Base-by-base conservation (phyloP, 306 rosid species). In the Cucurbita maxima region DNA sequence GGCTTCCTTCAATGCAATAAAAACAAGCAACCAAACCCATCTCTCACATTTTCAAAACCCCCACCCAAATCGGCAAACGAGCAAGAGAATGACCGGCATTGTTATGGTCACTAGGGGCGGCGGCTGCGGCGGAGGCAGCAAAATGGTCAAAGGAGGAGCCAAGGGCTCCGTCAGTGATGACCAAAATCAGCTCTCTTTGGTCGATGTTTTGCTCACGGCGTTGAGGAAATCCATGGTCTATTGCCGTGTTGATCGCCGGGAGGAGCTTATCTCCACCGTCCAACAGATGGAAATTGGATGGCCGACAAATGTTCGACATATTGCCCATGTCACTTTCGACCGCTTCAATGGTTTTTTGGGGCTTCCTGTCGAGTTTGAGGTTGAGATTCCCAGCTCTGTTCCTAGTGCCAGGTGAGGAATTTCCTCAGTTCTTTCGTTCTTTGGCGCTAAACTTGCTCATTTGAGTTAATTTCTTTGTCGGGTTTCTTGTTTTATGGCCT, bases 311-410 rank as follows among this genome's bases (percentile, higher is more conserved):
- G 97, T 94, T 34, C 87, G 76, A 15, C 99, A 94, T 77, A 78
- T 91, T 37, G 82, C 96, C 7, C 99, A 91, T 59, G 99, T 91
- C 58, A 94, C 99, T 12, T 94, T 94, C 63, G 99, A 94, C 30
- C 89, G 97, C 19, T 94, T 91, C 86, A 85, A 91, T 18, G 99
- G 99, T 4, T 94, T 94, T 76, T 87, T 94, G 37, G 99, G 99
- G 34, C 92, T 94, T 5, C 97, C 99, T 3, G 82, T 74, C 19
- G 99, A 94, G 82, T 82, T 94, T 25, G 80, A 91, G 76, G 87
- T 90, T 14, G 86, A 94, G 83, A 83, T 94, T 77, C 99, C 99
- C 1, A 88, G 89, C 75, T 85, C 88, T 43, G 97, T 95, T 61
- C 99, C 99, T 45, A 95, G 99, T 82, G 97, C 99, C 19, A 95